These are phyloP conservation scores for Aspergillus ibericus DNA, from an alignment of 2,329 filamentous ascomycete genomes.

Conservation along the genomic window DNA sequence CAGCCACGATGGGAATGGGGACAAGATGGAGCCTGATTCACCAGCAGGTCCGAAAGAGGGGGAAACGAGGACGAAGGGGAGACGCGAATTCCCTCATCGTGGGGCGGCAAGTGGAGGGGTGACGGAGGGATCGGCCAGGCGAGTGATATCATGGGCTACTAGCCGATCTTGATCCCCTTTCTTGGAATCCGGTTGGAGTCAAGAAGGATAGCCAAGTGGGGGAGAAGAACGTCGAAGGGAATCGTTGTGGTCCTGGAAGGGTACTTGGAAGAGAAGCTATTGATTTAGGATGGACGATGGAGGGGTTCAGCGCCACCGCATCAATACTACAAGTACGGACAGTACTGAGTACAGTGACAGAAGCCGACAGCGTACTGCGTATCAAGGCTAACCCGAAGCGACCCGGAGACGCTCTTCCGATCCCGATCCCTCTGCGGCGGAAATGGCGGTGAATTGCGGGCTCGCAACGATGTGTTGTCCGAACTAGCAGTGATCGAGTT, in stretches of 20 bases:
- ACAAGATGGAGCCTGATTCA: neutral
- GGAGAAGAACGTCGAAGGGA: neutral
- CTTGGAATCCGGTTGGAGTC: neutral
- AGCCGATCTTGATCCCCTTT: neutral
- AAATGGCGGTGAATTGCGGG: neutral
- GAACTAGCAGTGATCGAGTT: no score
- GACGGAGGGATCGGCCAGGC: neutral
- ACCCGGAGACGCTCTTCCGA: neutral
- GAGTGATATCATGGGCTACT: neutral
- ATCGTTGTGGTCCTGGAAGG: no score
- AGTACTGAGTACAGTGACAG: no score
- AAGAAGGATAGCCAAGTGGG: neutral
- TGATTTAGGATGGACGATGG: no score
- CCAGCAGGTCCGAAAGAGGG: neutral
- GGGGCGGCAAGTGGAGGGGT: slow-evolving; percentile 1
- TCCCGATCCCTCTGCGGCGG: neutral
- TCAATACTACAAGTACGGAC: no score
- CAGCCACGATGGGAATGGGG: slow-evolving; percentile 3
- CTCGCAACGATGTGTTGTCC: neutral
- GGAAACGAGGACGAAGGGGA: neutral
- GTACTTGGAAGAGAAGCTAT: no score
- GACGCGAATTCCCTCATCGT: slow-evolving; percentile 1
- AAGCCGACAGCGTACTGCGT: no score
- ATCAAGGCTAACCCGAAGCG: no score
- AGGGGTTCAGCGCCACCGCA: no score